A percentile compares a stretch with the other conserved stretches of the same genome.
Evolutionary conservation across 768 basidiomycete species (phyloP).

Genomic region (Termitomyces sp.): DNA sequence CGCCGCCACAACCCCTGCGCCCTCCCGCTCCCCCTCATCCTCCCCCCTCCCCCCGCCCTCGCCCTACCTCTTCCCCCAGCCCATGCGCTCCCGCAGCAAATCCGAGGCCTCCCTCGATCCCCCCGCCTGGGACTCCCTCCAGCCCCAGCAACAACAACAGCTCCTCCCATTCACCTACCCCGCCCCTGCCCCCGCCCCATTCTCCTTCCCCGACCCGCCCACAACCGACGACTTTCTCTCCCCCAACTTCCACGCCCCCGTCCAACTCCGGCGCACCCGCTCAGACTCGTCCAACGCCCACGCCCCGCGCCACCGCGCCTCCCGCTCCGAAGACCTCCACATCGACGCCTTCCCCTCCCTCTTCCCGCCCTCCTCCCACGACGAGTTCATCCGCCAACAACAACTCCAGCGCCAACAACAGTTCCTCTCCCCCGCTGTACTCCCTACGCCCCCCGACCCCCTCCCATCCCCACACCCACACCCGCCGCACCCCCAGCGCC

Average conservation of each 20-base stretch:
- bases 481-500: constrained; percentile 29
- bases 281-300: constrained; percentile 18
- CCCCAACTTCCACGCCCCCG: constrained; percentile 10
- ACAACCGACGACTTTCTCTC: not conserved
- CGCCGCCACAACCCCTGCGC: constrained; percentile 20
- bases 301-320: constrained; percentile 15
- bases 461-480: constrained; percentile 13
- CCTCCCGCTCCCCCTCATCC: constrained; percentile 20
- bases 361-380: constrained; percentile 18
- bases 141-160: not conserved
- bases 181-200: constrained; percentile 17
- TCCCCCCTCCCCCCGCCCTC: constrained; percentile 13
- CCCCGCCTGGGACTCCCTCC: constrained; percentile 15
- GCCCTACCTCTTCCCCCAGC: constrained; percentile 29
- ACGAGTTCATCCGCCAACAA: constrained; percentile 20
- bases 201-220: constrained; percentile 22
- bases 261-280: constrained; percentile 22
- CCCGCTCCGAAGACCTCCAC: constrained; percentile 45
- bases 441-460: constrained; percentile 8
- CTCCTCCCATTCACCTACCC: constrained; percentile 14
- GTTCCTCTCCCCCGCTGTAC: constrained; percentile 13
- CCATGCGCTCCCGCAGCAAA: constrained; percentile 49
- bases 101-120: constrained; percentile 56
- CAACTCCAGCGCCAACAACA: constrained; percentile 16
- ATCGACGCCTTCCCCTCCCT: constrained; percentile 5